A percentile compares a stretch with the other conserved stretches of the same genome.
phyloP scores from a whole-genome alignment of 2,329 filamentous ascomycete genomes.

The Arthrobotrys conoides region DNA sequence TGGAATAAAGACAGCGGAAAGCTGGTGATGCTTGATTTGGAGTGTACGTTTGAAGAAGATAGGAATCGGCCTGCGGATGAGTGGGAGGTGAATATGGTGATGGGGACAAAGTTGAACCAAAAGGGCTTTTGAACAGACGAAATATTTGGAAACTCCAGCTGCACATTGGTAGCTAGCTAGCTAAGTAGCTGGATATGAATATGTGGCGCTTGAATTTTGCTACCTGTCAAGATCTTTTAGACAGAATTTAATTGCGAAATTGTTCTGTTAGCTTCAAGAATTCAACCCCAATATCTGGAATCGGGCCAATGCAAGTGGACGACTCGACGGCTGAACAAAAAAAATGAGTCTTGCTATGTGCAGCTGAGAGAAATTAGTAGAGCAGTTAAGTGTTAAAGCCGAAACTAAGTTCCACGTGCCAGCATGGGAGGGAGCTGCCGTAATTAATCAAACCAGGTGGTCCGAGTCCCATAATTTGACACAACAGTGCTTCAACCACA shows the following conservation, averaged over 20 bases:
- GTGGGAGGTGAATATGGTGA: not conserved
- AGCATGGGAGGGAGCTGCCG: slow-evolving; percentile 25
- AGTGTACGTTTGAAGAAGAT: not conserved
- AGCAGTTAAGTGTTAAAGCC: slow-evolving; percentile 24
- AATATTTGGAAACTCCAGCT: not conserved
- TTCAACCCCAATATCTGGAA: slow-evolving; percentile 7
- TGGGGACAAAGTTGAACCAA: not conserved
- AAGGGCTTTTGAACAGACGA: not conserved
- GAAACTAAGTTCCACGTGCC: slow-evolving; percentile 52
- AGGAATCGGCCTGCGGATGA: not conserved
- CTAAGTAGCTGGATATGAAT: not conserved
- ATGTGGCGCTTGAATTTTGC: not conserved
- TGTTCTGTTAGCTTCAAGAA: not conserved
- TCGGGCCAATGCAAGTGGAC: not conserved
- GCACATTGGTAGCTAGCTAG: not conserved
- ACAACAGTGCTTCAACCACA: slow-evolving; percentile 52
- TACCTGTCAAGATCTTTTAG: not conserved
- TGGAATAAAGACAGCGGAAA: not conserved
- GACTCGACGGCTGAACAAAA: slow-evolving; percentile 7
- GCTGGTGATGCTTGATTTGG: not conserved
- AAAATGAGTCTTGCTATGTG: slow-evolving; percentile 35
- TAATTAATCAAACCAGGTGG: slow-evolving; percentile 41
- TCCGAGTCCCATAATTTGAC: slow-evolving; percentile 39
- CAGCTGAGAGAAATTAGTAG: slow-evolving; percentile 38
- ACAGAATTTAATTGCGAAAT: not conserved